Conservation (phyloP, 768 basidiomycete genomes). For the Gyrodon lividus region DNA sequence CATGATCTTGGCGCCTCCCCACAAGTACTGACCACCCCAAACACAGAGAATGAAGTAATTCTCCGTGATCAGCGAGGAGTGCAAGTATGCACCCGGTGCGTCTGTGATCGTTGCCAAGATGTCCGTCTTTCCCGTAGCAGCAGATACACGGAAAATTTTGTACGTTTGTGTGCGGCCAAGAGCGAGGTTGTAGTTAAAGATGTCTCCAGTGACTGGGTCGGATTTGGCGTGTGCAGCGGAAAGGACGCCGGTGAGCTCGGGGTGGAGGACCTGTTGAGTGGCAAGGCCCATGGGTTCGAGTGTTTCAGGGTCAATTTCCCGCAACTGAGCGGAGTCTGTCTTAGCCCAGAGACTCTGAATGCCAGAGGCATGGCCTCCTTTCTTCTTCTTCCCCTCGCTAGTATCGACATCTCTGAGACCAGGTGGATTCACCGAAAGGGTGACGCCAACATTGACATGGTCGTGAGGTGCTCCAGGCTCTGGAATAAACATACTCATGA, state of each 20-base stretch:
- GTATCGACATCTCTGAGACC: slow-evolving; percentile 24
- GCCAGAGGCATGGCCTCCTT: slow-evolving; percentile 24
- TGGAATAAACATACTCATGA: slow-evolving; percentile 31
- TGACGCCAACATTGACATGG: slow-evolving; percentile 26
- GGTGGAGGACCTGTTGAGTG: slow-evolving; percentile 30
- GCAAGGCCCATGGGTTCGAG: slow-evolving; percentile 35
- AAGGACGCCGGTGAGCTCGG: slow-evolving; percentile 32
- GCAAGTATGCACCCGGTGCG: slow-evolving; percentile 39
- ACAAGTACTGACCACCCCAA: slow-evolving; percentile 32
- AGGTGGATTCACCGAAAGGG: slow-evolving; percentile 31
- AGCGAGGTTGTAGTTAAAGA: slow-evolving; percentile 36
- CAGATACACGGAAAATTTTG: slow-evolving; percentile 36
- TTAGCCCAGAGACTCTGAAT: slow-evolving; percentile 31
- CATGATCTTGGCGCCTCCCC: slow-evolving; percentile 29
- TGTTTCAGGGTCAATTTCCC: slow-evolving; percentile 36
- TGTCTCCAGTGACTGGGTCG: slow-evolving; percentile 35
- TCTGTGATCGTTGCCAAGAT: slow-evolving; percentile 38
- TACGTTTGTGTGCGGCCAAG: slow-evolving; percentile 31
- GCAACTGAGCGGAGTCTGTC: slow-evolving; percentile 30
- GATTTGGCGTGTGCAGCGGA: slow-evolving; percentile 39
- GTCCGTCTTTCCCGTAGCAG: slow-evolving; percentile 30
- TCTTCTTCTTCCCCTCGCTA: slow-evolving; percentile 19
- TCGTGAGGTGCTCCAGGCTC: slow-evolving; percentile 1
- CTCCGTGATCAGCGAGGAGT: slow-evolving; percentile 38
- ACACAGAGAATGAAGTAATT: slow-evolving; percentile 37